Percentiles rank a stretch among this genome's conserved stretches.
Conservation (phyloP, 371 early-diverging fungal genomes). For the Batkoa obscura region DNA sequence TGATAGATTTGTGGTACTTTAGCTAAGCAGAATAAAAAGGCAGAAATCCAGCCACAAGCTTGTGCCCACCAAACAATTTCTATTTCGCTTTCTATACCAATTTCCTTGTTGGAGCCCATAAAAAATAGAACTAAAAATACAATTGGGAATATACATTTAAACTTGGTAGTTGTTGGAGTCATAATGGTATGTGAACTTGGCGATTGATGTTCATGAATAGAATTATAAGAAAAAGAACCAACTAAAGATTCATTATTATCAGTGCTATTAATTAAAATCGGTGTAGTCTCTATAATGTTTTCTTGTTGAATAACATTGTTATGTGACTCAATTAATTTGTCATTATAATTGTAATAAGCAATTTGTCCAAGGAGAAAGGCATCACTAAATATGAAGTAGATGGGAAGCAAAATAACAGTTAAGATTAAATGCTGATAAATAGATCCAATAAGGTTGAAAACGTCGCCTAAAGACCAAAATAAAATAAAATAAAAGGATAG, state of each 20-base stretch:
- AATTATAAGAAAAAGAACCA: not conserved
- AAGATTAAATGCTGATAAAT: conserved; percentile 45
- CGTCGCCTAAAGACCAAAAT: conserved; percentile 67
- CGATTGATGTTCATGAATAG: not conserved
- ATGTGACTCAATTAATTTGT: not conserved
- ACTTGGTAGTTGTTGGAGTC: too few species aligned
- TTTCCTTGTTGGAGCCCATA: not conserved
- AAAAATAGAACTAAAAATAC: not conserved
- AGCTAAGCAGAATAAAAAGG: not conserved
- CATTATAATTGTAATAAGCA: not conserved
- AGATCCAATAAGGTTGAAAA: conserved; percentile 55
- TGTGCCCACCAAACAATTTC: not conserved
- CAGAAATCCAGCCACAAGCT: not conserved
- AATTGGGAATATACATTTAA: not conserved
- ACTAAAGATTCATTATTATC: not conserved
- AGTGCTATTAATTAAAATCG: not conserved
- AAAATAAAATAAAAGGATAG: conserved; percentile 45
- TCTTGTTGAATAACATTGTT: not conserved
- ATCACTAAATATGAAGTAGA: not conserved
- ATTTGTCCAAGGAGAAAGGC: not conserved
- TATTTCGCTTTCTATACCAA: too few species aligned
- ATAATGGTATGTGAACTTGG: not conserved
- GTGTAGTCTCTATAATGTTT: not conserved
- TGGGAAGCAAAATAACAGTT: conserved; percentile 28
- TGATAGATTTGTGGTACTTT: conserved; percentile 58